Base-by-base conservation (phyloP, 768 basidiomycete species). In the Suillus luteus region DNA sequence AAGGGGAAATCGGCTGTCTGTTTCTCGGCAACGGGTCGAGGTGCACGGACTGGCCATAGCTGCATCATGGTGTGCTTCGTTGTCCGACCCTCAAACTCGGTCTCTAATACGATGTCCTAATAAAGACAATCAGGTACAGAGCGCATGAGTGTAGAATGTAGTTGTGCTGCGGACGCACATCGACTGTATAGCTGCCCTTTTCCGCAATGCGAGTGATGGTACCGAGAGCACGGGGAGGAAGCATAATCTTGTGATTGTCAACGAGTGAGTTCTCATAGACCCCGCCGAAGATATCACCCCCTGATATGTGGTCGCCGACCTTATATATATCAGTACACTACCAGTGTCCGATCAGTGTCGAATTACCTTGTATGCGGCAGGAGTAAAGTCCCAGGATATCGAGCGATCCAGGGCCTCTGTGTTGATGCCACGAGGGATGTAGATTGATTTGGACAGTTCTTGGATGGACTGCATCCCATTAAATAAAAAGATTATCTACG, bases 401-500 rank as follows among this genome's bases (percentile, higher is more conserved):
- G 82, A 82, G 58, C 97, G 88, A 75, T 95, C 93, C 33, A 99
- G 86, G 31, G 96, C 92, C 67, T 96, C 88, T 40, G 97, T 99
- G 79, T 99, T 99, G 78, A 99, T 99, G 62, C 97, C 97, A 71
- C 95, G 91, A 67, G 97, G 97, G 66, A 99, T 99, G 78, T 99
- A 99, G 72, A 99, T 99, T n/a, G 95, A 97, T 71, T 98, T 91
- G 52, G 97, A 98, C 48, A 93, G 84, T 72, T 97, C 93, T 86
- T 95, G 95, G 69, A 99, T 99, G 41, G 91, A 87, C 89, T 86
- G 73, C 9, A 27, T 58, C 10, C 10, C 27, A 15, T 58, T 44
- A 55, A 64, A 51, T 59, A 62, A 62, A 68, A 44, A 59, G 55
- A 55, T 49, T 66, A 41, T 55, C 55, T 60, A 48, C 22, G 48